Evolutionary conservation across 805 yeast species (phyloP), one percentile per base, ranked within the genome.

Genomic region (Candida tallmaniae): DNA sequence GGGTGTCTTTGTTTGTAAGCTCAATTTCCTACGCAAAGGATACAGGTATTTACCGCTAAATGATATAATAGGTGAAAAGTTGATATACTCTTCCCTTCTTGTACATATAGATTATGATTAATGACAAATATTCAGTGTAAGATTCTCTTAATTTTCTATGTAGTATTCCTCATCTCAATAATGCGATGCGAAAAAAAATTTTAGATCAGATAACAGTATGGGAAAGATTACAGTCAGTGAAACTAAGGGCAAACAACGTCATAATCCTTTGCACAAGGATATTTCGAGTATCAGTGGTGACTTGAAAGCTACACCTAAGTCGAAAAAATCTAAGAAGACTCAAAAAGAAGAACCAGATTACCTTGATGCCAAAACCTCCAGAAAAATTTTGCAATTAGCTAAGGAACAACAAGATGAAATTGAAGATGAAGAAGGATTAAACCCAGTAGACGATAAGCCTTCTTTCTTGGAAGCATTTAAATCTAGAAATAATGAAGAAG

Each of bases 351-450:
- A 39, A 62, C 75, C 70, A 9, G 78, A 72, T 28, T 81, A 64
- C 47, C 70, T 93, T 25, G 96, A 90, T 63, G 83, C 97, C 13
- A 68, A 77, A 13, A 65, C 86, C 20, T 85, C 97, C 1, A 72
- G 94, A 58, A 86, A 78, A 61, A 89, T 93, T 58, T 68, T 93
- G 46, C 85, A 83, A 55, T 69, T 93, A 42, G 99, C 98, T 13
- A 80, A 75, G 48, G 90, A 83, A 50, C 99, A 93, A 64, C 96
- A 88, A 60, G 88, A 84, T 29, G 99, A 93, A 54, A 56, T 89
- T 14, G 89, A 78, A 35, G 54, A 48, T 5, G 78, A 68, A 31
- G 83, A 78, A 41, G 64, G 63, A 25, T 48, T 22, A 35, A 38
- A 15, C 8, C 23, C 33, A 42, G 31, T 45, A 38, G 33, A 43